Percentiles rank a stretch among this genome's conserved stretches.
These are phyloP conservation scores for Camelina neglecta DNA, from an alignment of 345 rosid genomes.

Conservation along the genomic window DNA sequence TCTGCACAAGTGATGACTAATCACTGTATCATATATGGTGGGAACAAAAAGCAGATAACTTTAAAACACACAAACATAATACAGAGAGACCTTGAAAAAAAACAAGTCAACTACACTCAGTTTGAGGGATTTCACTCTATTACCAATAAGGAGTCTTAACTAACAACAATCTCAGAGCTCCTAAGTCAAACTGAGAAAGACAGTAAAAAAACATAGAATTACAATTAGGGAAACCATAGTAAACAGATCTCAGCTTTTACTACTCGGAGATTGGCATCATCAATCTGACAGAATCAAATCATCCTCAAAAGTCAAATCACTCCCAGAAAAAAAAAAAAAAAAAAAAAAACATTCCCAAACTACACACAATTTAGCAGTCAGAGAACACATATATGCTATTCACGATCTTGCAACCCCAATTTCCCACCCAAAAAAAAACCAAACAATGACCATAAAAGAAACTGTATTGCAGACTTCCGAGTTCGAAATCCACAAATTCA, in stretches of 20 bases:
- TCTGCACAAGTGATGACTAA: constrained; percentile 16
- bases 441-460: constrained; percentile 20
- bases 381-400: background rate
- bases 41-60: background rate
- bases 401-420: background rate
- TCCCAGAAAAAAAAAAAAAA: background rate
- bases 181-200: constrained; percentile 28
- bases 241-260: constrained; percentile 30
- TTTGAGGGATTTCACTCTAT: background rate
- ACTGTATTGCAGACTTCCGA: background rate
- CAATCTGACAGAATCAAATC: constrained; percentile 27
- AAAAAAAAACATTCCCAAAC: constrained; percentile 22
- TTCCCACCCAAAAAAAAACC: constrained; percentile 5
- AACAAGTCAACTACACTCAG: constrained; percentile 18
- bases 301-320: constrained; percentile 36
- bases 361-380: constrained; percentile 3
- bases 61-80: background rate
- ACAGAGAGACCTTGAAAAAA: constrained; percentile 2
- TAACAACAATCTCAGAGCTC: constrained; percentile 9
- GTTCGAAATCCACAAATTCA: background rate
- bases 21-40: constrained; percentile 17
- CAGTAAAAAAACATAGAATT: constrained; percentile 23
- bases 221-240: constrained; percentile 5
- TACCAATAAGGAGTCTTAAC: constrained; percentile 24
- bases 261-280: constrained; percentile 18